Evolutionary conservation across 768 basidiomycete genomes (phyloP).

Genomic region (Lactifluus echinatus): DNA sequence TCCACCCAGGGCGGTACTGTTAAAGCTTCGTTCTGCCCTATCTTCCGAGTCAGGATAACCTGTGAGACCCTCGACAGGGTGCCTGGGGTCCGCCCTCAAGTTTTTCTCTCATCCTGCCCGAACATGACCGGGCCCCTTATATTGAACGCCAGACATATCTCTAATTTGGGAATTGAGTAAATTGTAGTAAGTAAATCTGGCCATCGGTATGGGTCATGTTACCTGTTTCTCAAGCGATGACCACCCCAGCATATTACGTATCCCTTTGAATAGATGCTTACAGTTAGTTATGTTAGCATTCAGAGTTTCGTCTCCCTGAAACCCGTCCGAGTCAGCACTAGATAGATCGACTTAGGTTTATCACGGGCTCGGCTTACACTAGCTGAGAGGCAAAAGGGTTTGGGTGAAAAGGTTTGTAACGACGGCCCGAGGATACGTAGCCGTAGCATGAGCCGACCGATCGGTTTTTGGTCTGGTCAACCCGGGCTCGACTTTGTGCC

Average conservation of each 20-base stretch:
- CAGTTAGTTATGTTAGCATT: neutral
- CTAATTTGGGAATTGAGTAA: neutral
- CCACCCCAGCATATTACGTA: neutral
- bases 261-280: neutral
- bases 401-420: neutral
- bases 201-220: neutral
- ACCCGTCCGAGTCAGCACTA: no score
- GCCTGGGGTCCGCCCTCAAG: constrained; percentile 2
- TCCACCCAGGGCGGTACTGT: neutral
- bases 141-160: neutral
- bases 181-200: neutral
- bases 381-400: neutral
- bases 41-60: neutral
- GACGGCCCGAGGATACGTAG: neutral
- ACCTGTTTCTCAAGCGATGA: neutral
- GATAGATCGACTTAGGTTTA: no score
- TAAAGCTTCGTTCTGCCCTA: neutral
- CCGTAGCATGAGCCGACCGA: neutral
- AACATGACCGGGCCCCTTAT: neutral
- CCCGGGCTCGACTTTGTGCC: no score
- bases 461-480: neutral
- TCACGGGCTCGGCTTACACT: neutral
- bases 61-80: neutral
- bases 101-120: constrained; percentile 12
- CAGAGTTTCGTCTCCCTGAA: neutral